Evolutionary conservation across 2,329 filamentous ascomycete species (phyloP), one percentile per base, ranked within the genome.

Genomic region (Stagonosporopsis vannaccii): DNA sequence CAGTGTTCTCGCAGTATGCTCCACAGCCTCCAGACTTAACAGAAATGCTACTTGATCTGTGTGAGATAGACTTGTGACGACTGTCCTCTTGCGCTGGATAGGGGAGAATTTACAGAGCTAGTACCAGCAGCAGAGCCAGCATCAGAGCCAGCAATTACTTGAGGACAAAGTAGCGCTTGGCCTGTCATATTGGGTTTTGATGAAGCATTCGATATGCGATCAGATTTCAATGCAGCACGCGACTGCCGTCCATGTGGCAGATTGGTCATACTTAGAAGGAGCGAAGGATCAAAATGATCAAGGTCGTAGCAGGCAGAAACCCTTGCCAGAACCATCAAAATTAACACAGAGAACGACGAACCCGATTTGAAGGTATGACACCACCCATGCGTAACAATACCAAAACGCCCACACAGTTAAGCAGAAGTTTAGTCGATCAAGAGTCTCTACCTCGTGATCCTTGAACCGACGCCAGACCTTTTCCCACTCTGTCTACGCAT

Each of bases 401-500:
- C 44, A 41, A 35, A 49, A 52, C 32, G 36, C 51, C 42, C 4
- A 15, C 28, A 30, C 36, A 78, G 39, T 15, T 15, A 22, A 2
- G 12, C 20, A 33, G 5, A 11, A 23, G 5, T 15, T 53, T 39
- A 53, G 2, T 36, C 43, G 9, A 52, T 35, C 30, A 51, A 15
- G 20, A 50, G 49, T 49, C 26, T 58, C 51, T 66, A 65, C 40
- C 63, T 54, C 25, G 56, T 53, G 44, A 65, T 53, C 35, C 60
- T 63, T 56, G 63, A 23, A 6, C 51, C 57, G n/a, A 46, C 61
- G 35, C 56, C 62, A 50, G 60, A 59, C 46, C 66, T 47, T 20
- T 26, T 62, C 8, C 63, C 60, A 43, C 62, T 65, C 36, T 58
- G 56, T 55, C 72, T 63, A 47, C 73, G 75, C 77, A 82, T 79